Conservation (phyloP, 768 basidiomycete species). For the Hygrophorus pudorinus region DNA sequence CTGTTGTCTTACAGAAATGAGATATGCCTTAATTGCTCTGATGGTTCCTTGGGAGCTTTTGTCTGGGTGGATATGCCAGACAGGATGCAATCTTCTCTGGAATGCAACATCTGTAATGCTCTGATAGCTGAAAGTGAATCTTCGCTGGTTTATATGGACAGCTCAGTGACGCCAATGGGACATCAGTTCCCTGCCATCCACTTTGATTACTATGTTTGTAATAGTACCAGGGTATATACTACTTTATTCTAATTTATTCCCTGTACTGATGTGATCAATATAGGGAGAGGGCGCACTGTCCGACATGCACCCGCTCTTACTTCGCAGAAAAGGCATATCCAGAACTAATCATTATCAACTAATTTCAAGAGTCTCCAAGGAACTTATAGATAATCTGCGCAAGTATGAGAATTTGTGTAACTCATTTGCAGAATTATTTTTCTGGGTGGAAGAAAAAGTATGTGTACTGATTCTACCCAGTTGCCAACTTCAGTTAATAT, state of each 20-base stretch:
- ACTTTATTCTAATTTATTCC: too few species aligned
- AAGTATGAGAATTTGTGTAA: slow-evolving; percentile 1
- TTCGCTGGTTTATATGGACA: neutral
- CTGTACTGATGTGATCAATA: neutral
- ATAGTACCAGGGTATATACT: neutral
- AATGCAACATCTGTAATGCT: neutral
- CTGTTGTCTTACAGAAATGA: neutral
- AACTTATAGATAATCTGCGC: neutral
- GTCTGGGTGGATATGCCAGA: slow-evolving; percentile 1
- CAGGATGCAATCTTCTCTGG: neutral
- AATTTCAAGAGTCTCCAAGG: neutral
- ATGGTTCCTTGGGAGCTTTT: neutral
- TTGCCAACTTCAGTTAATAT: neutral
- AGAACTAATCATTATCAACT: neutral
- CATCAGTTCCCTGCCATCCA: slow-evolving; percentile 3
- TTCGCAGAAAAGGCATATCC: neutral
- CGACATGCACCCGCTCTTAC: neutral
- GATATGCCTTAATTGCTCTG: neutral
- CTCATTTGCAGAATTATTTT: slow-evolving; percentile 17
- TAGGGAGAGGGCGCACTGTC: slow-evolving; percentile 4
- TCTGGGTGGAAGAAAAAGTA: slow-evolving; percentile 23
- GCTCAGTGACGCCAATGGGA: neutral
- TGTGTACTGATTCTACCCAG: neutral
- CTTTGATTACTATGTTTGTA: slow-evolving; percentile 1
- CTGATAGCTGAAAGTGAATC: neutral